These are phyloP conservation scores for Termitomyces sp. DNA, from an alignment of 768 basidiomycete species.

Conservation along the genomic window DNA sequence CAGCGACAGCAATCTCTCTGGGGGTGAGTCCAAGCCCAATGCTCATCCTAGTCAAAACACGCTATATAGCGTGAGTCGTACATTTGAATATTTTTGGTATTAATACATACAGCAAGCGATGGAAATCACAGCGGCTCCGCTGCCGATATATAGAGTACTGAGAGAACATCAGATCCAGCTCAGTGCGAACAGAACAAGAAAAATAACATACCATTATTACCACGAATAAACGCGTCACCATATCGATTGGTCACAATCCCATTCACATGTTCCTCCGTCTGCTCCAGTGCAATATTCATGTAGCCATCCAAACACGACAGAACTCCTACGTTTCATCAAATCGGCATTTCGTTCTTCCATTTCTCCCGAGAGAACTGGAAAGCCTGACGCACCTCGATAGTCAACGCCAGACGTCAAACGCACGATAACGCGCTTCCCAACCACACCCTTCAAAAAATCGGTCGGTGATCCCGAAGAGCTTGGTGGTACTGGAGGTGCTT, in stretches of 20 bases:
- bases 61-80: neutral
- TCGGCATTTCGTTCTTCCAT: neutral
- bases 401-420: constrained; percentile 89
- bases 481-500: constrained; percentile 45
- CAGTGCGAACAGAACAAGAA: too few relatives aligned
- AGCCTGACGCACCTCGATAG: constrained; percentile 66
- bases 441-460: constrained; percentile 91
- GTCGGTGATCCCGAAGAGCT: constrained; percentile 74
- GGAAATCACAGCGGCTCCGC: neutral
- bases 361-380: neutral
- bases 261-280: constrained; percentile 93
- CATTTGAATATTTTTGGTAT: too few relatives aligned
- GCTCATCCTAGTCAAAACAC: neutral
- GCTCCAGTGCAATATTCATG: constrained; percentile 98
- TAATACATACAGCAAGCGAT: neutral
- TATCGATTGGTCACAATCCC: constrained; percentile 85
- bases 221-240: constrained; percentile 93
- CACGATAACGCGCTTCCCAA: constrained; percentile 94
- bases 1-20: neutral
- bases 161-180: neutral
- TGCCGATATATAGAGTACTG: neutral
- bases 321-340: constrained; percentile 47
- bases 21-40: neutral
- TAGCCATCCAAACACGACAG: constrained; percentile 96
- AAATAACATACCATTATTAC: constrained; percentile 71